Percentiles rank a stretch among this genome's conserved stretches.
phyloP scores from a whole-genome alignment of 23 red algal genomes.

The Cyanidium caldarium region DNA sequence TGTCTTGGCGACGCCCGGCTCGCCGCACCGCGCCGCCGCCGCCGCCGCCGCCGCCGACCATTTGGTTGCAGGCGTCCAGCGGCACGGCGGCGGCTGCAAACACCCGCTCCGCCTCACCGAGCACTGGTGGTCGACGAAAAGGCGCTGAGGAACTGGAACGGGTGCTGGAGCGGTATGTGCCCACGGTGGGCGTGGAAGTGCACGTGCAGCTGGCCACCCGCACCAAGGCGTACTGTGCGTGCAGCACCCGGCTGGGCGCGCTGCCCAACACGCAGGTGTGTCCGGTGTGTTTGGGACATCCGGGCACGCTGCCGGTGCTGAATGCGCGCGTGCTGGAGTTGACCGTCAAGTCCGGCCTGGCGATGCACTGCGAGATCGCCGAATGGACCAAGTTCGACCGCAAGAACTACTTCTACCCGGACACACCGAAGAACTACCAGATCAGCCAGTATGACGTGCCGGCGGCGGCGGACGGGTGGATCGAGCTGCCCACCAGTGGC shows the following conservation, averaged over 20 bases:
- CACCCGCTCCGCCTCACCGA: too few relatives aligned
- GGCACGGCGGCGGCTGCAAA: too few relatives aligned
- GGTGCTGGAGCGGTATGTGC: slow-evolving; percentile 58
- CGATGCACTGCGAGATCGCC: slow-evolving; percentile 51
- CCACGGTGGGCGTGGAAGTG: slow-evolving; percentile 72
- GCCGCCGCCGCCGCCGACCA: too few relatives aligned
- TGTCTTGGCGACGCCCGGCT: too few relatives aligned
- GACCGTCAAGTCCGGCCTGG: slow-evolving; percentile 59
- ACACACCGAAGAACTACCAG: slow-evolving; percentile 98
- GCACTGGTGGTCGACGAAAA: background rate
- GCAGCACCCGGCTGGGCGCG: slow-evolving; percentile 18
- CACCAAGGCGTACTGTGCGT: slow-evolving; percentile 80
- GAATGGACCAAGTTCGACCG: slow-evolving; percentile 46
- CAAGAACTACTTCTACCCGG: slow-evolving; percentile 96
- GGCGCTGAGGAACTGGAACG: slow-evolving; percentile 6
- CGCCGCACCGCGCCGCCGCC: too few relatives aligned
- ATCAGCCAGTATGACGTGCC: slow-evolving; percentile 71
- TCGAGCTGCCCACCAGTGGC: slow-evolving; percentile 30
- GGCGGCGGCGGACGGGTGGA: slow-evolving; percentile 34
- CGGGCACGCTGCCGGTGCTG: slow-evolving; percentile 70
- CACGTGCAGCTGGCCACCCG: slow-evolving; percentile 77
- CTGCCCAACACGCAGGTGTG: slow-evolving; percentile 77
- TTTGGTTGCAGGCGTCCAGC: too few relatives aligned
- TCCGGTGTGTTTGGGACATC: slow-evolving; percentile 77
- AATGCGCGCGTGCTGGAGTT: slow-evolving; percentile 63